Percentiles rank a stretch among this genome's conserved stretches.
These are phyloP conservation scores for Myxozyma mucilagina DNA, from an alignment of 805 yeast species.

Conservation along the genomic window DNA sequence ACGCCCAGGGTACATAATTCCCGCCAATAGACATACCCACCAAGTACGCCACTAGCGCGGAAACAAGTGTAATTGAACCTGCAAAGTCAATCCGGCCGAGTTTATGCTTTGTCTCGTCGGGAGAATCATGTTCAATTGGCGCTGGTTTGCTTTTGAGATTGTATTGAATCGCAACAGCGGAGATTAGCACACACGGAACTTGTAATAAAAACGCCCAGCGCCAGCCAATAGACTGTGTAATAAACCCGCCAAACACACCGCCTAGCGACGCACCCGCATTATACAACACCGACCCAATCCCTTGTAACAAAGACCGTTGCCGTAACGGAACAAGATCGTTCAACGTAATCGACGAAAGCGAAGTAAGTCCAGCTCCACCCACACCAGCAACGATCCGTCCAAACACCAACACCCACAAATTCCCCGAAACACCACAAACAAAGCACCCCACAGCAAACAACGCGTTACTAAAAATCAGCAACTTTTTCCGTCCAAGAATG, in stretches of 20 bases:
- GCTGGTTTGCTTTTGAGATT: slow-evolving; percentile 54
- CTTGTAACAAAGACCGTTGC: slow-evolving; percentile 70
- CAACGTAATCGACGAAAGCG: slow-evolving; percentile 64
- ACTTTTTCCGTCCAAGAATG: slow-evolving; percentile 48
- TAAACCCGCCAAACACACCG: slow-evolving; percentile 47
- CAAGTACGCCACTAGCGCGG: slow-evolving; percentile 59
- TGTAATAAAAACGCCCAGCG: slow-evolving; percentile 42
- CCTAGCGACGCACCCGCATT: slow-evolving; percentile 67
- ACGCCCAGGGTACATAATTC: slow-evolving; percentile 50
- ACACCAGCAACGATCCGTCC: slow-evolving; percentile 67
- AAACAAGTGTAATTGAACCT: slow-evolving; percentile 62
- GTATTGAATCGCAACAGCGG: slow-evolving; percentile 68
- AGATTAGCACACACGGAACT: slow-evolving; percentile 52
- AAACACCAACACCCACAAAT: slow-evolving; percentile 30
- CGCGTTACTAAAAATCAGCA: slow-evolving; percentile 47
- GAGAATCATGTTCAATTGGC: slow-evolving; percentile 54
- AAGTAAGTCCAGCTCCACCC: slow-evolving; percentile 74
- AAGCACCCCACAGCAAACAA: slow-evolving; percentile 53
- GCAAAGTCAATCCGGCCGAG: slow-evolving; percentile 62
- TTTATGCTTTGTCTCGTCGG: slow-evolving; percentile 37
- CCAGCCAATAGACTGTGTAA: slow-evolving; percentile 55
- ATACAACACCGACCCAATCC: slow-evolving; percentile 63
- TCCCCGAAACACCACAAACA: slow-evolving; percentile 48
- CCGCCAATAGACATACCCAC: slow-evolving; percentile 70
- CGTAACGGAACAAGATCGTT: slow-evolving; percentile 68